These are phyloP conservation scores for Chaetomium sp. DNA, from an alignment of 2,329 filamentous ascomycete species.

Conservation along the genomic window DNA sequence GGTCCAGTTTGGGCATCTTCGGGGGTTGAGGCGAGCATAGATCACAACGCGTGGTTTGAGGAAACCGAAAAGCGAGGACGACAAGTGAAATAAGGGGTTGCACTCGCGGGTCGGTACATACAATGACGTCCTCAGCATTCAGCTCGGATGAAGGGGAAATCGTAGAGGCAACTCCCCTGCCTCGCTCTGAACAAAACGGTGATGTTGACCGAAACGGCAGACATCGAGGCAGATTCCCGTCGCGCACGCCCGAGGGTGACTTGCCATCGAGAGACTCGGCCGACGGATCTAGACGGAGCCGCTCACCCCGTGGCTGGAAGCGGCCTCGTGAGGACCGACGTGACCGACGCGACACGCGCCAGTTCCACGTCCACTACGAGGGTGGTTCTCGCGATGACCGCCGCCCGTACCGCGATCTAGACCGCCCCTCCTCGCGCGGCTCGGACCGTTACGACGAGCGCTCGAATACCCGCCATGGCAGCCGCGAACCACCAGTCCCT, in stretches of 20 bases:
- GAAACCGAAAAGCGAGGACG: background rate
- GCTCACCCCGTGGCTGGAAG: slow-evolving; percentile 69
- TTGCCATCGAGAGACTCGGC: slow-evolving; percentile 40
- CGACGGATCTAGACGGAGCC: slow-evolving; percentile 39
- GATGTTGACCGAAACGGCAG: slow-evolving; percentile 88
- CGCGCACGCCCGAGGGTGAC: slow-evolving; percentile 59
- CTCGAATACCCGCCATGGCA: slow-evolving; percentile 57
- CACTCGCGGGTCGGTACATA: slow-evolving; percentile 30
- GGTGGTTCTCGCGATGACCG: slow-evolving; percentile 52
- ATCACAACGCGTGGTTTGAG: background rate
- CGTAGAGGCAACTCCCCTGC: slow-evolving; percentile 86
- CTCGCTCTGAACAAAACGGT: slow-evolving; percentile 73
- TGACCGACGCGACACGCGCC: slow-evolving; percentile 57
- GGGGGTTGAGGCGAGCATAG: background rate
- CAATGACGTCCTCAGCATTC: slow-evolving; percentile 43
- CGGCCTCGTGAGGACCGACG: slow-evolving; percentile 63
- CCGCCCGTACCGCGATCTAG: slow-evolving; percentile 56
- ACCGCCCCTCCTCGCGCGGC: slow-evolving; percentile 51
- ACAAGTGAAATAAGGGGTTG: background rate
- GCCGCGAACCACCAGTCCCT: slow-evolving; percentile 34
- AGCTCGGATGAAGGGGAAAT: slow-evolving; percentile 90
- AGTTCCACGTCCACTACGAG: slow-evolving; percentile 65
- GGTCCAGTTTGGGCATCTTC: slow-evolving; percentile 20
- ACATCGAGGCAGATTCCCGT: slow-evolving; percentile 64
- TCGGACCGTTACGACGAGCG: slow-evolving; percentile 51